These are phyloP conservation scores for Pythium dissimile DNA, from an alignment of 352 stramenopile genomes.

Conservation along the genomic window DNA sequence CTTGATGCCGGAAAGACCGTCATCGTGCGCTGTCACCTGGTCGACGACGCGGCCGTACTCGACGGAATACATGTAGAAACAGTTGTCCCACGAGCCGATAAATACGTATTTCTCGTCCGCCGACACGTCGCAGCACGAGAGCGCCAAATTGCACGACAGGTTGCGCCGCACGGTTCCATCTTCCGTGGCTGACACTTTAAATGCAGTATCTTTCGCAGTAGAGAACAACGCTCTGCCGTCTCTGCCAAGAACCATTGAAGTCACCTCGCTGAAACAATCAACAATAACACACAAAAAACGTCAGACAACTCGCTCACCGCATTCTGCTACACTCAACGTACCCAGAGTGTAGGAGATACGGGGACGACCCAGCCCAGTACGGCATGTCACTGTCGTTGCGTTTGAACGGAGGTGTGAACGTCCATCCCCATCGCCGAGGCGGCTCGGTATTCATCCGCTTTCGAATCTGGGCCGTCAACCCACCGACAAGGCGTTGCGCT, in stretches of 20 bases:
- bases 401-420: constrained; percentile 34
- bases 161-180: constrained; percentile 64
- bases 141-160: constrained; percentile 67
- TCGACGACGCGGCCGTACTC: constrained; percentile 78
- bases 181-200: constrained; percentile 69
- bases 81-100: constrained; percentile 79
- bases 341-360: constrained; percentile 66
- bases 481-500: constrained; percentile 69
- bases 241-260: constrained; percentile 56
- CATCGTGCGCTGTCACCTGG: constrained; percentile 77
- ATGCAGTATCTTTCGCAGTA: constrained; percentile 69
- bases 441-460: constrained; percentile 71
- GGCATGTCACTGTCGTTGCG: constrained; percentile 37
- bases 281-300: not conserved
- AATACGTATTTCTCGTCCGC: constrained; percentile 83
- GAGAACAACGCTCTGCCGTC: constrained; percentile 68
- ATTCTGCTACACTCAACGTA: no score
- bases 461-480: constrained; percentile 70
- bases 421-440: constrained; percentile 68
- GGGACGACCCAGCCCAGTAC: constrained; percentile 61
- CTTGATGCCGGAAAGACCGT: constrained; percentile 69
- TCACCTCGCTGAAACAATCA: constrained; percentile 46
- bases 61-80: constrained; percentile 87
- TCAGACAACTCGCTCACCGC: not conserved
- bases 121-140: constrained; percentile 80